phyloP scores from a whole-genome alignment of 2,329 filamentous ascomycete species.

The Drechslerella coelobrocha region DNA sequence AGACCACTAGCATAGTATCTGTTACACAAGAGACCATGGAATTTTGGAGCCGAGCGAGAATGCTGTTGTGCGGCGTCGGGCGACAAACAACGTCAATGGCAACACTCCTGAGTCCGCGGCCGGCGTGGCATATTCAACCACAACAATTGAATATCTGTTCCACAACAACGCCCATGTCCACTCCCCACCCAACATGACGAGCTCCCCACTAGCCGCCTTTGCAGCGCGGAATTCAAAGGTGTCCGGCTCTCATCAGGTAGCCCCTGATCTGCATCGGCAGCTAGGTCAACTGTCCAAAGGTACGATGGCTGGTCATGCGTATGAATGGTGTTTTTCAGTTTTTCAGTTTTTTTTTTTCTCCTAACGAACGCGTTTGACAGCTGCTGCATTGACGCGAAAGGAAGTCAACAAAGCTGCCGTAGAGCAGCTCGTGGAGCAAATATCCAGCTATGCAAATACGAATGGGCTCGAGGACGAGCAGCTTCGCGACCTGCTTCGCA shows the following conservation, averaged over 20 bases:
- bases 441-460: slow-evolving; percentile 53
- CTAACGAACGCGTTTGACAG: slow-evolving; percentile 32
- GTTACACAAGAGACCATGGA: slow-evolving; percentile 4
- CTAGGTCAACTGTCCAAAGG: slow-evolving; percentile 35
- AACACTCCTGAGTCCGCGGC: no score
- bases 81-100: slow-evolving; percentile 1
- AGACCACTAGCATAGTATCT: neutral
- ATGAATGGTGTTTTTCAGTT: neutral
- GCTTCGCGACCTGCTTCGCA: slow-evolving; percentile 69
- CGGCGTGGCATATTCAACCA: no score
- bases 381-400: slow-evolving; percentile 52
- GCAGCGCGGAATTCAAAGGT: slow-evolving; percentile 15
- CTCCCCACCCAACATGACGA: slow-evolving; percentile 24
- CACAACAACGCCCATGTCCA: neutral
- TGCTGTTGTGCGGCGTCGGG: neutral
- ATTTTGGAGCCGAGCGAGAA: neutral
- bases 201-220: slow-evolving; percentile 33
- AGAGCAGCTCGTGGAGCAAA: slow-evolving; percentile 51
- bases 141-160: neutral
- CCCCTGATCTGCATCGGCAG: slow-evolving; percentile 24
- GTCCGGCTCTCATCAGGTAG: slow-evolving; percentile 22
- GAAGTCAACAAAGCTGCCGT: slow-evolving; percentile 50
- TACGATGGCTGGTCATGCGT: slow-evolving; percentile 17
- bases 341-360: neutral
- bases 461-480: slow-evolving; percentile 68